These are phyloP conservation scores for Filosporella fistucella DNA, from an alignment of 495 filamentous ascomycete genomes.

Conservation along the genomic window DNA sequence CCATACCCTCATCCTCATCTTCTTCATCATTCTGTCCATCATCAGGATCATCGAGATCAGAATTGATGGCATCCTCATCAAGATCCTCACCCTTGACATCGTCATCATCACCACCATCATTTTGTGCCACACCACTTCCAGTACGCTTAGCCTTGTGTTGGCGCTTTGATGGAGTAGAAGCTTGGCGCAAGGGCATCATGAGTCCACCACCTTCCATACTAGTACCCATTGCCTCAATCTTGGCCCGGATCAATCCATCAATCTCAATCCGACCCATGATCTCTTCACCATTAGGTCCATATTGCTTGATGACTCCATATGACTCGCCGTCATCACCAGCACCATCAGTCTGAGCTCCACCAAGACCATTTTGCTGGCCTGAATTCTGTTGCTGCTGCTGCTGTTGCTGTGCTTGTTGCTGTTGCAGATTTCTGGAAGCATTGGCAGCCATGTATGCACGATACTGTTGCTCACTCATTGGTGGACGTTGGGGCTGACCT, in stretches of 20 bases:
- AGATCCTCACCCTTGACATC: conserved; percentile 57
- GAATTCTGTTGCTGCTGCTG: conserved; percentile 15
- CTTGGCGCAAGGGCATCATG: conserved; percentile 61
- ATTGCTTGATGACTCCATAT: conserved; percentile 47
- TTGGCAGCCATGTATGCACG: conserved; percentile 14
- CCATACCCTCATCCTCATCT: conserved; percentile 70
- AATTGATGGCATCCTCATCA: conserved; percentile 97
- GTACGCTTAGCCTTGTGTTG: conserved; percentile 30
- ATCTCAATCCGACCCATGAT: conserved; percentile 50
- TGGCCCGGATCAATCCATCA: conserved; percentile 56
- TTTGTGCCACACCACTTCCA: conserved; percentile 33
- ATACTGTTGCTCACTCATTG: conserved; percentile 20
- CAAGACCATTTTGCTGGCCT: conserved; percentile 29
- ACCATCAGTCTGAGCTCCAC: conserved; percentile 68
- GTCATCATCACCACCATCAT: conserved; percentile 61
- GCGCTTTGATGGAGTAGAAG: conserved; percentile 23
- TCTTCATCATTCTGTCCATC: conserved; percentile 75
- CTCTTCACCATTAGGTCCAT: conserved; percentile 28
- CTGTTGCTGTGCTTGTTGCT: conserved; percentile 14
- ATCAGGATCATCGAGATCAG: conserved; percentile 92
- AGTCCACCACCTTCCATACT: conserved; percentile 77
- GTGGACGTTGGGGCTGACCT: conserved; percentile 29
- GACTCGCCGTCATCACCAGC: conserved; percentile 52
- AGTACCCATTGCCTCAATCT: conserved; percentile 62
- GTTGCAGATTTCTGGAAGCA: conserved; percentile 4